These are phyloP conservation scores for Endothia cerciana DNA, from an alignment of 2,329 filamentous ascomycete genomes.

Conservation along the genomic window DNA sequence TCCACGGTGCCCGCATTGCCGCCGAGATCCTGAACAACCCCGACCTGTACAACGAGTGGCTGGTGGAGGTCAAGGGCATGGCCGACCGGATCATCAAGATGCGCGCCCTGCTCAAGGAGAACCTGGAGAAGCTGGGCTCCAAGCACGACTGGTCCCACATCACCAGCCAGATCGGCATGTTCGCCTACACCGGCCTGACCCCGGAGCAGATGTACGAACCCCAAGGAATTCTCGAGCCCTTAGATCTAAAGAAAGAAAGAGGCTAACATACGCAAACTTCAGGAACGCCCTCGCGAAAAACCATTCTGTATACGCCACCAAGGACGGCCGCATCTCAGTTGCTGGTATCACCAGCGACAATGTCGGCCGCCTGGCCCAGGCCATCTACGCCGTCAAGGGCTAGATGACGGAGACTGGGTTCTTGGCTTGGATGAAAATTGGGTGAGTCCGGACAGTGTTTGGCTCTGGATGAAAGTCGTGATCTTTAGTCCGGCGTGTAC, in stretches of 20 bases:
- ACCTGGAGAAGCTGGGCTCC: slow-evolving; percentile 92
- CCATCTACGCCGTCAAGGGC: slow-evolving; percentile 83
- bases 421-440: not conserved
- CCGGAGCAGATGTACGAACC: slow-evolving; percentile 87
- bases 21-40: slow-evolving; percentile 88
- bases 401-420: slow-evolving; percentile 38
- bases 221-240: too few species aligned
- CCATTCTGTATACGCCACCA: slow-evolving; percentile 97
- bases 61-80: slow-evolving; percentile 97
- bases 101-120: slow-evolving; percentile 90
- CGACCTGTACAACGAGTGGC: slow-evolving; percentile 88
- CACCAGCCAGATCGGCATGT: slow-evolving; percentile 99
- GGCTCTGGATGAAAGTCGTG: not conserved
- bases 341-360: slow-evolving; percentile 82
- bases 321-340: slow-evolving; percentile 85
- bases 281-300: slow-evolving; percentile 72
- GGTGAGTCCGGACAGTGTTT: not conserved
- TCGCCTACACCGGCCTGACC: slow-evolving; percentile 93
- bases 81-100: slow-evolving; percentile 99
- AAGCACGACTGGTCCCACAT: slow-evolving; percentile 99
- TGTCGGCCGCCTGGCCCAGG: slow-evolving; percentile 78
- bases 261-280: too few species aligned
- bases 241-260: too few species aligned
- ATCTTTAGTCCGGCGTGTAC: slow-evolving; percentile 8
- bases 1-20: slow-evolving; percentile 94